Percentiles rank a stretch among this genome's conserved stretches.
Conservation (phyloP, 352 stramenopile species). For the Paralagenidium karlingii region DNA sequence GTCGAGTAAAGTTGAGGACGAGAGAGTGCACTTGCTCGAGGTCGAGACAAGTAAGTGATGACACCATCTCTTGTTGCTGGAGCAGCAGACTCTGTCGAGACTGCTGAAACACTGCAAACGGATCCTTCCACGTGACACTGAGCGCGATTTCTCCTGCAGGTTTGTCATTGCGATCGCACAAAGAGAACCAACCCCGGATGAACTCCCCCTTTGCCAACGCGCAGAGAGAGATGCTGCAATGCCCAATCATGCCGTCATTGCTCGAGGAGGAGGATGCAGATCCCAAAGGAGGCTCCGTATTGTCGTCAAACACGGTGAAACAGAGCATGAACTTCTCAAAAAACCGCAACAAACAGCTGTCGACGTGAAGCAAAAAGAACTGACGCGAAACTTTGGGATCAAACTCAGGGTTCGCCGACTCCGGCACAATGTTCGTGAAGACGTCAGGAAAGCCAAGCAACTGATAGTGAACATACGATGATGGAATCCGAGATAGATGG, state of each 20-base stretch:
- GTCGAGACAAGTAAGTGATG: constrained; percentile 22
- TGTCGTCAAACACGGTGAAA: constrained; percentile 82
- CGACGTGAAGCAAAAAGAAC: constrained; percentile 50
- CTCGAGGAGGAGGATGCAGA: constrained; percentile 3
- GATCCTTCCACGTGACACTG: constrained; percentile 63
- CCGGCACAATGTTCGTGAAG: constrained; percentile 78
- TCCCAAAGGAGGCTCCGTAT: constrained; percentile 20
- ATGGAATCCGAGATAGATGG: constrained; percentile 23
- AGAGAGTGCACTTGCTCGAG: constrained; percentile 61
- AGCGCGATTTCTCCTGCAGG: constrained; percentile 55
- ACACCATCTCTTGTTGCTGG: not conserved
- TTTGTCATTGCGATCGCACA: constrained; percentile 39
- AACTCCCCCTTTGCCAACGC: constrained; percentile 56
- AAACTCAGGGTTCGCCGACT: constrained; percentile 55
- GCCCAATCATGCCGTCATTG: constrained; percentile 59
- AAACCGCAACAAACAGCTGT: constrained; percentile 67
- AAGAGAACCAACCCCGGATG: constrained; percentile 57
- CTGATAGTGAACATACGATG: constrained; percentile 85
- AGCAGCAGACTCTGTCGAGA: not conserved
- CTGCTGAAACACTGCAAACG: constrained; percentile 53
- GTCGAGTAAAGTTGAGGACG: constrained; percentile 35
- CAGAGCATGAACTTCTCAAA: constrained; percentile 68
- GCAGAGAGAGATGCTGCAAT: constrained; percentile 47
- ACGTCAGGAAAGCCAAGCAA: constrained; percentile 79
- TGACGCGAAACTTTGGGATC: constrained; percentile 51